These are phyloP conservation scores for Fusarium verrucosum DNA, from an alignment of 2,329 filamentous ascomycete genomes.

Conservation along the genomic window DNA sequence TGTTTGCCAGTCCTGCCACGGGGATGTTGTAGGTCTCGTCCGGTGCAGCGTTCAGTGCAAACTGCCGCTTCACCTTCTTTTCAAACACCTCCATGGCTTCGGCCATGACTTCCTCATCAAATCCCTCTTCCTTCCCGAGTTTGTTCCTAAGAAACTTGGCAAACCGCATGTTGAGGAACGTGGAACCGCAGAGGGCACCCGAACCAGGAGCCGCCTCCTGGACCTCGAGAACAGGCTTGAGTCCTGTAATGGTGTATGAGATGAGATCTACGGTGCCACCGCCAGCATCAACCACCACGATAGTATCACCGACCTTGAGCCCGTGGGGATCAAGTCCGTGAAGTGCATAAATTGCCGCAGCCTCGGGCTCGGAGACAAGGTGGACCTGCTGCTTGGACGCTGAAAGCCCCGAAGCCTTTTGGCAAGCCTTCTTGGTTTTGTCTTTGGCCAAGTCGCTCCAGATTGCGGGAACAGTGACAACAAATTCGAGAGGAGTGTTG, in stretches of 20 bases:
- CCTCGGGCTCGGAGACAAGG: constrained; percentile 60
- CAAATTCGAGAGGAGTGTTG: constrained; percentile 57
- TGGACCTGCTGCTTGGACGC: constrained; percentile 48
- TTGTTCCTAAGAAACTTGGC: constrained; percentile 52
- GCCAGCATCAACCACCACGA: constrained; percentile 62
- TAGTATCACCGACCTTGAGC: constrained; percentile 55
- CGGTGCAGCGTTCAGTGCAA: constrained; percentile 45
- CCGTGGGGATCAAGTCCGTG: constrained; percentile 52
- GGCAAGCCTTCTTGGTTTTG: constrained; percentile 57
- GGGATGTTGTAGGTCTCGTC: constrained; percentile 51
- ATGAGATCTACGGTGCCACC: constrained; percentile 63
- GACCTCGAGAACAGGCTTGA: constrained; percentile 56
- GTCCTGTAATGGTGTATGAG: constrained; percentile 56
- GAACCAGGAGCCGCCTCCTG: constrained; percentile 57
- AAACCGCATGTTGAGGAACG: constrained; percentile 58
- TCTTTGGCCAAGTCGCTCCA: constrained; percentile 64
- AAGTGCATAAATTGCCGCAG: constrained; percentile 58
- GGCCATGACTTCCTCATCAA: constrained; percentile 52
- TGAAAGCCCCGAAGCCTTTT: constrained; percentile 48
- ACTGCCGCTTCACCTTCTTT: constrained; percentile 52
- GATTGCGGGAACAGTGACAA: constrained; percentile 65
- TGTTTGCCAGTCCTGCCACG: constrained; percentile 54
- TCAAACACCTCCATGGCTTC: constrained; percentile 56
- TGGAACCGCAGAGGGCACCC: constrained; percentile 58
- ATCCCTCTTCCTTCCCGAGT: constrained; percentile 52